Percentiles rank a stretch among this genome's conserved stretches.
Evolutionary conservation across 192 early-diverging fungal species (phyloP).

Genomic region (Linnemannia zychae): DNA sequence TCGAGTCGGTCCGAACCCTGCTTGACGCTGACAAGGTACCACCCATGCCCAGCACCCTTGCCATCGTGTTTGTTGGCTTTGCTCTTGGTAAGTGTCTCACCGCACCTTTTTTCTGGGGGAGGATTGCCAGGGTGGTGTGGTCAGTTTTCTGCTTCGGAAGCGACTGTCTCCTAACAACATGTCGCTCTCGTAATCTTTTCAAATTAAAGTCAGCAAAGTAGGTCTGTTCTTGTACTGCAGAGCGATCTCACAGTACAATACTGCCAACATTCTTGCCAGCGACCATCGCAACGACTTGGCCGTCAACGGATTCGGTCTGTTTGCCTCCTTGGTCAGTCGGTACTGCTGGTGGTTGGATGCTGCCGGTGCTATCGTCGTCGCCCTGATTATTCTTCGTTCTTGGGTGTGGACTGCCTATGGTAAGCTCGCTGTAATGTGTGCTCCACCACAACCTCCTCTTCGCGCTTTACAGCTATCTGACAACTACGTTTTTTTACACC

Average conservation of each 20-base stretch:
- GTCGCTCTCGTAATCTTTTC: background rate
- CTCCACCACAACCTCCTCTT: background rate
- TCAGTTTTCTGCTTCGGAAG: too few species aligned
- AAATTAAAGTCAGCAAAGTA: slow-evolving; percentile 65
- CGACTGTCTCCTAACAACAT: too few species aligned
- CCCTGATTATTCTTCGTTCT: slow-evolving; percentile 75
- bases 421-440: slow-evolving; percentile 14
- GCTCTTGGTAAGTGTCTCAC: slow-evolving; percentile 63
- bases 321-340: slow-evolving; percentile 73
- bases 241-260: slow-evolving; percentile 67
- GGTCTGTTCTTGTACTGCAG: slow-evolving; percentile 79
- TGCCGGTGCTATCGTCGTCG: slow-evolving; percentile 75
- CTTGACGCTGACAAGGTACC: slow-evolving; percentile 55
- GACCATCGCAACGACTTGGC: slow-evolving; percentile 85
- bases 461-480: background rate
- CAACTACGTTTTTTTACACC: background rate
- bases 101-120: too few species aligned
- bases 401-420: slow-evolving; percentile 75
- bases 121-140: too few species aligned
- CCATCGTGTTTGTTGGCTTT: slow-evolving; percentile 65
- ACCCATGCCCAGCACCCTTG: slow-evolving; percentile 61
- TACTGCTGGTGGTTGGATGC: slow-evolving; percentile 82
- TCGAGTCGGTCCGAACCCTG: slow-evolving; percentile 75
- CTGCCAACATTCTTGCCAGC: slow-evolving; percentile 73
- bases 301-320: slow-evolving; percentile 79